Base-by-base conservation (phyloP, 2,329 filamentous ascomycete species). In the Epichloe gansuensis region DNA sequence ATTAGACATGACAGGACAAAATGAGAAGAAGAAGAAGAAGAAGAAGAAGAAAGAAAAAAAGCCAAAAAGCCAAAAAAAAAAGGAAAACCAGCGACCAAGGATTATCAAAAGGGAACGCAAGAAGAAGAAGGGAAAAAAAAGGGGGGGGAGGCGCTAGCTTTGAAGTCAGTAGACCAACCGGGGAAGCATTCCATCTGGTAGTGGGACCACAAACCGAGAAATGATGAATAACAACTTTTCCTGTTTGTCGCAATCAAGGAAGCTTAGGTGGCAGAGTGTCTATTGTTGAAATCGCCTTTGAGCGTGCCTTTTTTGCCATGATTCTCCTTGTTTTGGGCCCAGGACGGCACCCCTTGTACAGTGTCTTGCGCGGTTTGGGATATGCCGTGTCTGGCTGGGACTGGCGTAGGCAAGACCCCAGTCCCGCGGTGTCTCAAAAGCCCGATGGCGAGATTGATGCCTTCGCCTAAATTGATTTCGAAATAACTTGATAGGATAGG, bases 181-280 rank as follows among this genome's bases (percentile, higher is more conserved):
- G 50, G 50, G 50, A 51, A 38, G 43, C 43, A 42, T 42, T 44
- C 50, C 21, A 45, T 25, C 38, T 17, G 38, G 23, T 15, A 36
- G 44, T 49, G 17, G 50, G 44, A 39, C 44, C 44, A 51, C 15
- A 49, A 43, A n/a, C 45, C 11, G 50, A 44, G 45, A 52, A 45
- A 43, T 48, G 42, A 41, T 41, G 13, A 41, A 34, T 15, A 27
- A 47, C 12, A 25, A 38, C 46, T 34, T n/a, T 11, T n/a, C 12
- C n/a, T 43, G 15, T 21, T 21, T 50, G 27, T 49, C 17, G 4
- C 25, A 35, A 25, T n/a, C 38, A 31, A 40, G 48, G 36, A 25
- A 3, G 13, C n/a, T 9, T 17, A 43, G 25, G 40, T 31, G 27
- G 40, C 27, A 27, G 11, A 17, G 42, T 17, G 42, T 9, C 42